These are phyloP conservation scores for Dysphania ambrosioides DNA, from an alignment of 148 eudicot species.

Conservation along the genomic window DNA sequence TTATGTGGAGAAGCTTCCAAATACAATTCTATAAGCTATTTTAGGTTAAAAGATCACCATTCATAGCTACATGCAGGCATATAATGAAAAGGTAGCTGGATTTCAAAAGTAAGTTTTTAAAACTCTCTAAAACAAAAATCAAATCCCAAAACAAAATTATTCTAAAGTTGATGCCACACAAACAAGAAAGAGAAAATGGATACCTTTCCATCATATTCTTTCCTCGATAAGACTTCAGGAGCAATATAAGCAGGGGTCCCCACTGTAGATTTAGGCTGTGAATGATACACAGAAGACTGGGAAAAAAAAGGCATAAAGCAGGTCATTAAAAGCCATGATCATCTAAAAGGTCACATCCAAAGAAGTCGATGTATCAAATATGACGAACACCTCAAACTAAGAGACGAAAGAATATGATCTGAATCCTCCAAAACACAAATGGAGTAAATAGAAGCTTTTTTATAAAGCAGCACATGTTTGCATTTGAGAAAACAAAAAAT, in stretches of 20 bases:
- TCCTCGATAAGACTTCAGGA: conserved; percentile 77
- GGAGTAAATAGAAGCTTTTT: neutral
- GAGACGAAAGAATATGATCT: neutral
- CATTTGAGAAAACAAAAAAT: neutral
- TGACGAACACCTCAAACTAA: neutral
- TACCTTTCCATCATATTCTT: conserved; percentile 98
- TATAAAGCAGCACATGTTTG: neutral
- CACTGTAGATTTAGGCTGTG: conserved; percentile 94
- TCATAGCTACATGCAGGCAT: no score
- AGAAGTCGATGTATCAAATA: neutral
- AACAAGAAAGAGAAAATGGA: neutral
- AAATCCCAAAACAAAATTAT: neutral
- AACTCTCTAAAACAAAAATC: neutral
- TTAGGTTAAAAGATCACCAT: no score
- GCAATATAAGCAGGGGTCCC: conserved; percentile 98
- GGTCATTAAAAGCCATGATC: neutral
- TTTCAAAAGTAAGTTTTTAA: neutral
- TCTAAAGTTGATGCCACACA: neutral
- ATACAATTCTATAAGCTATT: neutral
- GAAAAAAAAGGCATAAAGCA: conserved; percentile 16
- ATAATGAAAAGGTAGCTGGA: no score
- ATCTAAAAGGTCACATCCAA: neutral
- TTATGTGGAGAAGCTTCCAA: no score
- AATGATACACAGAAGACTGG: conserved; percentile 88
- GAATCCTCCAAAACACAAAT: neutral